Evolutionary conservation across 768 basidiomycete genomes (phyloP).

Genomic region (Podaxis sp.): DNA sequence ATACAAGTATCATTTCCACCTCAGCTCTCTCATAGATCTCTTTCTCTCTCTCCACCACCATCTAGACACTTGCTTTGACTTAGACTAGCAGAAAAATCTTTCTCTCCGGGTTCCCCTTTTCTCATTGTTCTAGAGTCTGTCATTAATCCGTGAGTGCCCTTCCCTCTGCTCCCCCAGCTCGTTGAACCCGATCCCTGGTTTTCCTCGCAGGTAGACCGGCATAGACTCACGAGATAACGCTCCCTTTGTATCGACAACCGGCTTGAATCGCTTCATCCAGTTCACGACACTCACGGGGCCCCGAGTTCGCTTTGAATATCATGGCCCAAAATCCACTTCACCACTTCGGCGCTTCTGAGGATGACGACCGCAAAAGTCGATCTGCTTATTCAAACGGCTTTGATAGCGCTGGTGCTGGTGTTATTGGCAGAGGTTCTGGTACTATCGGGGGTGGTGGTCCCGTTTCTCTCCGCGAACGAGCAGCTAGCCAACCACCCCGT

Average conservation of each 20-base stretch:
- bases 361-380: conserved; percentile 9
- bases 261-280: background rate
- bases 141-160: conserved; percentile 10
- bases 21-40: conserved; percentile 14
- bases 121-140: conserved; percentile 12
- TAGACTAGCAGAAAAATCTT: background rate
- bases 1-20: conserved; percentile 8
- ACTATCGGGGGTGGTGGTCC: conserved; percentile 40
- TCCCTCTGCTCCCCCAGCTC: background rate
- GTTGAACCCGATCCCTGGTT: background rate
- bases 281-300: conserved; percentile 6
- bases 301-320: background rate
- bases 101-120: background rate
- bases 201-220: conserved; percentile 7
- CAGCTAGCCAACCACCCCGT: conserved; percentile 69
- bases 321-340: conserved; percentile 13
- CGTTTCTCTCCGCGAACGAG: conserved; percentile 55
- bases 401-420: conserved; percentile 1
- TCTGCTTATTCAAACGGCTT: conserved; percentile 7
- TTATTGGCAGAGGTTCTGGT: conserved; percentile 5
- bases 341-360: conserved; percentile 9
- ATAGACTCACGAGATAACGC: background rate
- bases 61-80: conserved; percentile 4
- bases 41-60: conserved; percentile 14
- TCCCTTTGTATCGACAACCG: background rate